Conservation (phyloP, 2,329 filamentous ascomycete genomes). For the Diaporthe humulicola region DNA sequence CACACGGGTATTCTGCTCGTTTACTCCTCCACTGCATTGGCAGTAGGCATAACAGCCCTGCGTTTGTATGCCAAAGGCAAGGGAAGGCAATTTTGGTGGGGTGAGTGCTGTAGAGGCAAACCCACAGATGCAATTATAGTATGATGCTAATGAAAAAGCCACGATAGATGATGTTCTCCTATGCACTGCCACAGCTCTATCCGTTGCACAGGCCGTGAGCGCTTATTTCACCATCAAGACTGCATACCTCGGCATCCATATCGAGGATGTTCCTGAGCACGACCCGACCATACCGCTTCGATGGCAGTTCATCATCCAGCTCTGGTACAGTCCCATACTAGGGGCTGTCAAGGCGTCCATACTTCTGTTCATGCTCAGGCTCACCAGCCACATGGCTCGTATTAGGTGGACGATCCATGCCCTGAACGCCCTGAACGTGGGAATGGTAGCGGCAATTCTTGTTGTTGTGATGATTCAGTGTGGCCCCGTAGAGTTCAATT, state of each 20-base stretch:
- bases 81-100: constrained; percentile 10
- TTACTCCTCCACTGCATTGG: not conserved
- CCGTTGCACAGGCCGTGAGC: not conserved
- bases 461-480: constrained; percentile 53
- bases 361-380: constrained; percentile 49
- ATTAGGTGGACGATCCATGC: constrained; percentile 47
- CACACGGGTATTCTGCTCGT: constrained; percentile 1
- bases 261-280: not conserved
- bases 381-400: constrained; percentile 47
- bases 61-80: constrained; percentile 20
- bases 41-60: not conserved
- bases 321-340: constrained; percentile 53
- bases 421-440: constrained; percentile 49
- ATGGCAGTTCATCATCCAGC: constrained; percentile 51
- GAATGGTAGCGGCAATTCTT: constrained; percentile 46
- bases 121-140: not conserved
- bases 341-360: constrained; percentile 52
- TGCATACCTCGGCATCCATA: not conserved
- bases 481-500: constrained; percentile 57
- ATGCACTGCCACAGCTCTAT: constrained; percentile 12
- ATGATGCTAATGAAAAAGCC: not conserved
- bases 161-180: constrained; percentile 11
- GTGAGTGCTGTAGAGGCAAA: constrained; percentile 7
- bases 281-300: constrained; percentile 34
- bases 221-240: constrained; percentile 9